A percentile compares a stretch with the other conserved stretches of the same genome.
These are phyloP conservation scores for Cercospora berteroae DNA, from an alignment of 2,329 filamentous ascomycete genomes.

Conservation along the genomic window DNA sequence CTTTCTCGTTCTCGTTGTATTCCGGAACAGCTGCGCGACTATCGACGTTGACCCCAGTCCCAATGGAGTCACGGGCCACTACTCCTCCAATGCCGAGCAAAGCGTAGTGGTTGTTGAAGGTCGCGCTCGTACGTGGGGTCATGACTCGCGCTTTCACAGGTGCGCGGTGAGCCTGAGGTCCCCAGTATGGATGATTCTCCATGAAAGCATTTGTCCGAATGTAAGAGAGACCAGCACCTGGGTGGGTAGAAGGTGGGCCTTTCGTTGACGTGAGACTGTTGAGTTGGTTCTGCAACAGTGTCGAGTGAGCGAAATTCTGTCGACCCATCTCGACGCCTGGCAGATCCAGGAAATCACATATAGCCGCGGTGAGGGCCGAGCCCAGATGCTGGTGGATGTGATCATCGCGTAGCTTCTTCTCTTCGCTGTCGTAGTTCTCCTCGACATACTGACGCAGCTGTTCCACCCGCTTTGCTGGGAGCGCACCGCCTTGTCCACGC, in stretches of 20 bases:
- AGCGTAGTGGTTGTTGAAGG: constrained; percentile 37
- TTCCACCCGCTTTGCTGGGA: constrained; percentile 17
- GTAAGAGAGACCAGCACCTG: constrained; percentile 63
- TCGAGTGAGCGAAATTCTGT: constrained; percentile 6
- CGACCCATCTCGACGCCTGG: constrained; percentile 18
- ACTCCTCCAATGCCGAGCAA: constrained; percentile 48
- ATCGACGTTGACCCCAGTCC: not conserved
- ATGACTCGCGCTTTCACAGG: constrained; percentile 61
- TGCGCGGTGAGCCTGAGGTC: constrained; percentile 54
- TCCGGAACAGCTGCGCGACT: not conserved
- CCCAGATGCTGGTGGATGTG: constrained; percentile 49
- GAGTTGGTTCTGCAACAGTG: constrained; percentile 27
- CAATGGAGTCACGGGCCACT: constrained; percentile 33
- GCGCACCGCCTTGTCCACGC: constrained; percentile 15
- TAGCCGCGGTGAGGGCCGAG: constrained; percentile 52
- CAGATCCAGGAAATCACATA: constrained; percentile 58
- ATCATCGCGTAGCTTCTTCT: constrained; percentile 45
- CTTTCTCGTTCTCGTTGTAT: constrained; percentile 29
- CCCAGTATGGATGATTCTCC: constrained; percentile 60
- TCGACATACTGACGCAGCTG: constrained; percentile 27
- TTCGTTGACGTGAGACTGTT: constrained; percentile 13
- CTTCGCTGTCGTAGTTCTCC: constrained; percentile 31
- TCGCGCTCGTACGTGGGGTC: constrained; percentile 43
- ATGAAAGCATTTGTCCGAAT: constrained; percentile 55
- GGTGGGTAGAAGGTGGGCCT: constrained; percentile 62